Evolutionary conservation across 768 basidiomycete species (phyloP), one percentile per base, ranked within the genome.

Genomic region (Pleurotus tuber-regium): DNA sequence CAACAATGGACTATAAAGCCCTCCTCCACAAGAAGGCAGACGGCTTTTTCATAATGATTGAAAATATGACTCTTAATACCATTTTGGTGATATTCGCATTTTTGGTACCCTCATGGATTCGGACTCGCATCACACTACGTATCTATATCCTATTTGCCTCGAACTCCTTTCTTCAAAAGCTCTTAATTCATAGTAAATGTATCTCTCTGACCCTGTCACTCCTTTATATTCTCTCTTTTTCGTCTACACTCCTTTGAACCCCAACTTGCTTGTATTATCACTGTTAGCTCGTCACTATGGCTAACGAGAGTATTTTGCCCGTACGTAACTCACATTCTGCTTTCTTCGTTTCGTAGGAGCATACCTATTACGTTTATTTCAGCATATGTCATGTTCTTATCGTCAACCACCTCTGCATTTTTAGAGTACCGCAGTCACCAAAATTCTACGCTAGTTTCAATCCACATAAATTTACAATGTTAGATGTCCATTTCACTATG

Each of bases 121-220:
- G 46, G 46, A 48, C 46, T 48, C 14, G 31, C 21, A 44, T 35
- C 46, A 35, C 31, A 48, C 24, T 48, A 33, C 35, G 35, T 48
- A 48, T 48, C 46, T 48, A 48, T 48, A 48, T 30, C 46, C 30
- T 48, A 48, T 31, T 35, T 31, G 31, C 35, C 46, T 11, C 18
- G 11, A 24, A 24, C 26, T 28, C 2, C 46, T 19, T 35, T 30
- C 18, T 9, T 30, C 43, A 46, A 48, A 48, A 48, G 23, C 46
- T 44, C 36, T 18, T 42, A 42, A 42, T 48, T 35, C 46, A 16
- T 48, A 18, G 31, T 33, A 21, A 48, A 33, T 48, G 29, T 31
- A 48, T 31, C 19, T 25, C n/a, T 38, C n/a, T 19, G 35, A 38
- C 35, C 35, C 21, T 16, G n/a, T 38, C 35, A 19, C 35, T 18